Evolutionary conservation across 306 rosid species (phyloP), one percentile per base, ranked within the genome.

Genomic region (Chamaecrista fasciculata): DNA sequence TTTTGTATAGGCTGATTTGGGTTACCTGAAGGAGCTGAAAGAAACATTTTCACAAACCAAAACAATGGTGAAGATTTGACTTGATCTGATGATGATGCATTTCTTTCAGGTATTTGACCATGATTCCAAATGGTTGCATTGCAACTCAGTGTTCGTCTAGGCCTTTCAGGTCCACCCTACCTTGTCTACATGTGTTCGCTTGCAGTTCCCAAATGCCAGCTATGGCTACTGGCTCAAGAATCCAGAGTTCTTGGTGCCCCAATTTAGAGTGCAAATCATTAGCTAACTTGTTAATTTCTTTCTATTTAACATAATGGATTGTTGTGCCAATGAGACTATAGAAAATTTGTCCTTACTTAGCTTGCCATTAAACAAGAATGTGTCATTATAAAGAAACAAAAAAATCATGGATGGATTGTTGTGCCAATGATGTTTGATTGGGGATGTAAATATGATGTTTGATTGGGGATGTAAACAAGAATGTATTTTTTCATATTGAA

Each of bases 91-190:
- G 44, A 8, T 51, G 14, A 52, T 78, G 59, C 8, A 56, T 25
- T 63, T 49, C 23, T 9, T 36, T 11, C 80, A 91, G 92, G 79
- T 79, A 42, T 48, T 39, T 40, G 51, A 79, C 62, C 72, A 91
- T 91, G 94, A 77, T 86, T 75, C 82, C 46, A 40, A 83, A 79
- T 67, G 86, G 82, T 33, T 75, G 86, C 73, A 61, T 72, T 60
- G 58, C 71, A 61, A 76, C 87, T 72, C 69, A 80, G 39, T 69
- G 78, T 37, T 20, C 70, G 73, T 72, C 78, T 28, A 50, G 83
- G 78, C 59, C 57, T 15, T 52, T 44, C 55, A 85, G 59, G 59
- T 52, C 58, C 11, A 37, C 44, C 7, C 16, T 62, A 53, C 63
- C 85, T 14, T 19, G 53, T 43, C 34, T 46, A 43, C 50, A 85